These are phyloP conservation scores for Fusarium sp. DNA, from an alignment of 2,329 filamentous ascomycete species.

Conservation along the genomic window DNA sequence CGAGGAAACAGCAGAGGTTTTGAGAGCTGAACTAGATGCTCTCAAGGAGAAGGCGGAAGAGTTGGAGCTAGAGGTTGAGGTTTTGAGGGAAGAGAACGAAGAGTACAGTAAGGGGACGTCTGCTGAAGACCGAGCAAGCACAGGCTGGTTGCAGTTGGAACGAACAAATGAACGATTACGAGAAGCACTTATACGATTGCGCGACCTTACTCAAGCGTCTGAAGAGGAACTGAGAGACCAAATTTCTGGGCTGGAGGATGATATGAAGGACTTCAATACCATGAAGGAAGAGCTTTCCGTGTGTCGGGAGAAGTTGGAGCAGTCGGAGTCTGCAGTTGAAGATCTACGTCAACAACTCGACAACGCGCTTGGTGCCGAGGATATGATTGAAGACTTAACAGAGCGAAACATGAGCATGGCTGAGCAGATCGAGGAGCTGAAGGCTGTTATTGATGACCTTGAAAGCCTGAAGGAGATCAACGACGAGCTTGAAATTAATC, in stretches of 20 bases:
- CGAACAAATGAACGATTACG: constrained; percentile 87
- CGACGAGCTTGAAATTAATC: constrained; percentile 93
- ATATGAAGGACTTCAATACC: constrained; percentile 73
- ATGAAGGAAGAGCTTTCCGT: constrained; percentile 76
- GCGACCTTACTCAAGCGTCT: constrained; percentile 87
- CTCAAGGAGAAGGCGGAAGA: constrained; percentile 83
- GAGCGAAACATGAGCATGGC: constrained; percentile 87
- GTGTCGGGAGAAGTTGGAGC: constrained; percentile 77
- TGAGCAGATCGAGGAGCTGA: constrained; percentile 85
- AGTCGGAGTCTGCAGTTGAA: constrained; percentile 79
- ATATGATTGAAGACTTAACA: constrained; percentile 92
- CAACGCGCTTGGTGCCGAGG: constrained; percentile 85
- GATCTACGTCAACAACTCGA: constrained; percentile 93
- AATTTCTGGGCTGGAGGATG: constrained; percentile 77
- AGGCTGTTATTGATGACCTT: constrained; percentile 84
- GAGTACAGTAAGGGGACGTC: constrained; percentile 87
- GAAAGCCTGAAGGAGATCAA: constrained; percentile 92
- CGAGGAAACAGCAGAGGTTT: constrained; percentile 86
- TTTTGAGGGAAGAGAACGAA: constrained; percentile 86
- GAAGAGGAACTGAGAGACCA: constrained; percentile 83
- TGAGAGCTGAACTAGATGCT: constrained; percentile 82
- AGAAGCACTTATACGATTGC: constrained; percentile 83
- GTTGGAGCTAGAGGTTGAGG: constrained; percentile 86
- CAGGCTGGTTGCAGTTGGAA: constrained; percentile 92
- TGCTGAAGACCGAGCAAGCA: constrained; percentile 85